phyloP scores from a whole-genome alignment of 176 grass and related monocot genomes.

The Carex kokanica region DNA sequence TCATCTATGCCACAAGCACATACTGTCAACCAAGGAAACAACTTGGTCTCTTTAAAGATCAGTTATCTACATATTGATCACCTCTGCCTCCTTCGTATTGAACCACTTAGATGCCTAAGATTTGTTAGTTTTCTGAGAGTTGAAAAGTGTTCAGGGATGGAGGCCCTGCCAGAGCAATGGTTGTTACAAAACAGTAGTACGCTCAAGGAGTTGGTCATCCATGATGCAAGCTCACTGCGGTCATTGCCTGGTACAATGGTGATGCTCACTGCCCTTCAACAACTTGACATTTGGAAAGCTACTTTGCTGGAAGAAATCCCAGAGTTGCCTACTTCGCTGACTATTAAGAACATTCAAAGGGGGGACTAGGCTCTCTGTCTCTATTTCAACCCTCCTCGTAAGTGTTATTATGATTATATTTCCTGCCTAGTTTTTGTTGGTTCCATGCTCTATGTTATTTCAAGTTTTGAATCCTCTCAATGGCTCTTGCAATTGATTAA shows the following conservation, averaged over 20 bases:
- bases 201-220: constrained; percentile 1
- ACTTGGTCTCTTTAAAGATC: background rate
- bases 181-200: constrained; percentile 28
- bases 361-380: too few species aligned
- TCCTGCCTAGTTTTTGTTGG: too few species aligned
- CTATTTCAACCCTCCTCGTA: too few species aligned
- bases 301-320: constrained; percentile 20
- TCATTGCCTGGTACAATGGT: background rate
- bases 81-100: constrained; percentile 15
- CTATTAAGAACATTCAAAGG: too few species aligned
- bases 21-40: background rate
- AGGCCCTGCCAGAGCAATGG: constrained; percentile 36
- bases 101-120: constrained; percentile 31
- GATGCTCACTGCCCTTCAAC: background rate
- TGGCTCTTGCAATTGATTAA: too few species aligned
- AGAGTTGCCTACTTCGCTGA: constrained; percentile 23
- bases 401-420: too few species aligned
- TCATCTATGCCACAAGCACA: background rate
- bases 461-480: too few species aligned
- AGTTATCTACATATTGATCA: constrained; percentile 26
- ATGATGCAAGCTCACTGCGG: constrained; percentile 13
- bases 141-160: background rate
- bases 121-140: constrained; percentile 24
- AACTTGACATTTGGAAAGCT: background rate
- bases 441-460: too few species aligned